Percentiles rank a stretch among this genome's conserved stretches.
Evolutionary conservation across 169 alveolate species (phyloP).

Genomic region (Plasmodium fragile): DNA sequence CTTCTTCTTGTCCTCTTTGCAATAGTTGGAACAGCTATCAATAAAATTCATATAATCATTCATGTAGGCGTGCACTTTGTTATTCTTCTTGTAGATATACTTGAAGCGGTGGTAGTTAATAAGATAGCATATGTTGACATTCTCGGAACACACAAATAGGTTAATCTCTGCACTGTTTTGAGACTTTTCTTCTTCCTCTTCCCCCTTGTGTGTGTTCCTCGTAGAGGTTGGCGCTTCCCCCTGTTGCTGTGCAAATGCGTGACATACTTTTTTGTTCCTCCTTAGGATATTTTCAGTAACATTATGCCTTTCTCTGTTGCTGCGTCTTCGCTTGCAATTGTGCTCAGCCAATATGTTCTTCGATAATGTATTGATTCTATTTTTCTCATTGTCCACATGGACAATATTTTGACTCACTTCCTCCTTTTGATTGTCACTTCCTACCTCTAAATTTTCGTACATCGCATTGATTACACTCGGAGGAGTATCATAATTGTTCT

Average conservation of each 20-base stretch:
- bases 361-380: not conserved
- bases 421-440: not conserved
- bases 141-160: constrained; percentile 31
- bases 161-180: not conserved
- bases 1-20: not conserved
- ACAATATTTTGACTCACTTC: not conserved
- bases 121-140: constrained; percentile 71
- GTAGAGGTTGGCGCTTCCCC: not conserved
- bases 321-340: not conserved
- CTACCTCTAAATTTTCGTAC: not conserved
- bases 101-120: constrained; percentile 56
- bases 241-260: not conserved
- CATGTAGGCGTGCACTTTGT: constrained; percentile 64
- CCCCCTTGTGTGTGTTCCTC: not conserved
- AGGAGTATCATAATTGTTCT: not conserved
- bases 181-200: not conserved
- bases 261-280: not conserved
- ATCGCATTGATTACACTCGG: not conserved
- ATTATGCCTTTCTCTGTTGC: not conserved
- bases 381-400: not conserved
- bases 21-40: constrained; percentile 69
- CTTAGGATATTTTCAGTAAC: not conserved
- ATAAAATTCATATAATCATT: constrained; percentile 37
- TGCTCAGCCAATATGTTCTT: not conserved
- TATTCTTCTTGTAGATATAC: constrained; percentile 37